A percentile compares a stretch with the other conserved stretches of the same genome.
These are phyloP conservation scores for Sanghuangporus baumii DNA, from an alignment of 1,284 basidiomycete genomes.

Conservation along the genomic window DNA sequence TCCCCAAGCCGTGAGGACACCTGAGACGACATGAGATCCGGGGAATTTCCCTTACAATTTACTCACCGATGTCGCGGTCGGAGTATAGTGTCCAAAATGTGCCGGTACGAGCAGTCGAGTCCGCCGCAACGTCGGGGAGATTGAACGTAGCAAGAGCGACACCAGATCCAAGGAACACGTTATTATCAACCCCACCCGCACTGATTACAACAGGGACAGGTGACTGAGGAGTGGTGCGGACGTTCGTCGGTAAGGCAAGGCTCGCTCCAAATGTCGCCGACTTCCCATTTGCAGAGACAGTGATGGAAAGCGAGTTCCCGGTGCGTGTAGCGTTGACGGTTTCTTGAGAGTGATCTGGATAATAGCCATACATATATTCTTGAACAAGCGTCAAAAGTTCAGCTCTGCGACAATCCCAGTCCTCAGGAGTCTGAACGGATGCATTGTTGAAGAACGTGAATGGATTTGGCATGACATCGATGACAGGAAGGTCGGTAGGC, in stretches of 20 bases:
- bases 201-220: conserved; percentile 21
- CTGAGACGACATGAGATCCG: conserved; percentile 5
- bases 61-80: conserved; percentile 19
- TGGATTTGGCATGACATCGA: conserved; percentile 10
- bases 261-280: conserved; percentile 18
- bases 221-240: conserved; percentile 2
- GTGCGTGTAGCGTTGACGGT: conserved; percentile 18
- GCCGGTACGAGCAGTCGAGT: conserved; percentile 21
- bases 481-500: conserved; percentile 14
- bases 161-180: conserved; percentile 18
- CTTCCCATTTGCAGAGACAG: conserved; percentile 16
- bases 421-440: conserved; percentile 14
- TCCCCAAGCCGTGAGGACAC: conserved; percentile 21
- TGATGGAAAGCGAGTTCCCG: conserved; percentile 18
- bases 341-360: conserved; percentile 22
- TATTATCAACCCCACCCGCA: conserved; percentile 19
- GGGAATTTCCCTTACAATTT: neutral
- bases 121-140: conserved; percentile 18
- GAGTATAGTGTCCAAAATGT: conserved; percentile 24
- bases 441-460: conserved; percentile 15
- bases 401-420: conserved; percentile 21
- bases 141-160: conserved; percentile 22
- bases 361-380: conserved; percentile 22
- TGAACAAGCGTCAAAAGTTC: conserved; percentile 21
- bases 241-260: conserved; percentile 18